phyloP scores from a whole-genome alignment of 768 basidiomycete genomes.

The Termitomyces sp. region DNA sequence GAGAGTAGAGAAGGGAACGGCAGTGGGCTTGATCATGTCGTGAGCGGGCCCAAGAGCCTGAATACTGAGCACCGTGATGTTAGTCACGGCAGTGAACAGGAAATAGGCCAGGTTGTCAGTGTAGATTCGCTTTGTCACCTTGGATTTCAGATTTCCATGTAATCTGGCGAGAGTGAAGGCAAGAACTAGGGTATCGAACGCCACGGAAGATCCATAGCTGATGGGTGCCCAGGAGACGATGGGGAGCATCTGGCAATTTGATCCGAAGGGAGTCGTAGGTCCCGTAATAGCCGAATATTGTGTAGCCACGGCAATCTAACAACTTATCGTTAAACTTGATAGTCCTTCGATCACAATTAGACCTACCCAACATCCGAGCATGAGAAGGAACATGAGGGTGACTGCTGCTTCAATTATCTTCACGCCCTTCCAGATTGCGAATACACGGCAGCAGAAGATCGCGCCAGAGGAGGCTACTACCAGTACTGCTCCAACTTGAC shows the following conservation, averaged over 20 bases:
- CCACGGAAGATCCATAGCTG: slow-evolving; percentile 25
- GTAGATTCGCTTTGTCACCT: slow-evolving; percentile 22
- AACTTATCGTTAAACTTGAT: slow-evolving; percentile 1
- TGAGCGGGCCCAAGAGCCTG: slow-evolving; percentile 19
- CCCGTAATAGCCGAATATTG: slow-evolving; percentile 21
- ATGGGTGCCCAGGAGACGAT: slow-evolving; percentile 28
- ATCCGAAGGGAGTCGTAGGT: slow-evolving; percentile 22
- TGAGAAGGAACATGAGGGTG: slow-evolving; percentile 18
- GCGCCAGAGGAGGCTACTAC: slow-evolving; percentile 25
- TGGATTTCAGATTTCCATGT: slow-evolving; percentile 15
- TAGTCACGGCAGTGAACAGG: slow-evolving; percentile 19
- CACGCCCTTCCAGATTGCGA: slow-evolving; percentile 26
- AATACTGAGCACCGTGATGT: slow-evolving; percentile 21
- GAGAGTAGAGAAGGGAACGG: slow-evolving; percentile 22
- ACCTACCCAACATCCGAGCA: slow-evolving; percentile 26
- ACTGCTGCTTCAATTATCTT: slow-evolving; percentile 20
- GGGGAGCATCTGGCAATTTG: slow-evolving; percentile 26
- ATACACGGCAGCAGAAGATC: slow-evolving; percentile 28
- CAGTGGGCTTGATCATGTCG: slow-evolving; percentile 23
- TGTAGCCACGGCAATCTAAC: slow-evolving; percentile 26
- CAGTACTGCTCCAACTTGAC: slow-evolving; percentile 23
- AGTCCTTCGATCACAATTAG: too few species aligned
- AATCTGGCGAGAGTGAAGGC: slow-evolving; percentile 19
- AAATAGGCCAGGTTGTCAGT: slow-evolving; percentile 25
- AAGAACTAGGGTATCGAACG: slow-evolving; percentile 23